phyloP scores from a whole-genome alignment of 257 asterid species.

The Henckelia pumila region DNA sequence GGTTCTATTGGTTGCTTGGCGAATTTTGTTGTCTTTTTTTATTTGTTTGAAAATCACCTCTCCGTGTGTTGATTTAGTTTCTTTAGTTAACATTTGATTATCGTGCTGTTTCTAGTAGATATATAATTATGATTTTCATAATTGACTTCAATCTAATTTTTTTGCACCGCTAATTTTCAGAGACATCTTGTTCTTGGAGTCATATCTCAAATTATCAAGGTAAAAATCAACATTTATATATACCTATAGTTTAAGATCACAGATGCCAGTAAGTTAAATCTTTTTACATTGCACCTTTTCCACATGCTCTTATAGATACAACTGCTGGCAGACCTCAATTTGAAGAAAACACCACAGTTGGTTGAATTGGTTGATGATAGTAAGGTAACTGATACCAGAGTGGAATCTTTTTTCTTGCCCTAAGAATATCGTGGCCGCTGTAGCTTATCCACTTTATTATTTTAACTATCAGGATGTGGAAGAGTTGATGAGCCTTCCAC shows the following conservation, averaged over 20 bases:
- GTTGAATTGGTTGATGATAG: slow-evolving; percentile 91
- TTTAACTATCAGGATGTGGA: slow-evolving; percentile 71
- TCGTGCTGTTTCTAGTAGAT: neutral
- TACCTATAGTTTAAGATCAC: slow-evolving; percentile 3
- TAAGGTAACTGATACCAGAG: slow-evolving; percentile 49
- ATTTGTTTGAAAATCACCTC: neutral
- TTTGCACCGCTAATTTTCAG: slow-evolving; percentile 45
- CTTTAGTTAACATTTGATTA: slow-evolving; percentile 14
- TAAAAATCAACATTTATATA: slow-evolving; percentile 29
- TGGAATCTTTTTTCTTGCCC: too few relatives aligned
- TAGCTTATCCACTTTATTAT: slow-evolving; percentile 13
- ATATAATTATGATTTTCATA: neutral
- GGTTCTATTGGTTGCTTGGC: slow-evolving; percentile 15
- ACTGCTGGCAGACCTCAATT: slow-evolving; percentile 91
- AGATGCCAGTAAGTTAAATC: neutral
- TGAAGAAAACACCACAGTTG: slow-evolving; percentile 88
- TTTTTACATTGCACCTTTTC: slow-evolving; percentile 17
- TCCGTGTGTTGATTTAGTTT: slow-evolving; percentile 2
- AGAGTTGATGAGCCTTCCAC: slow-evolving; percentile 94
- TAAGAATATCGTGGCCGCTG: slow-evolving; percentile 10
- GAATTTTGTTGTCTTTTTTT: neutral
- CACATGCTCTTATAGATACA: slow-evolving; percentile 61
- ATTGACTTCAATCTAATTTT: slow-evolving; percentile 18
- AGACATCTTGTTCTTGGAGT: slow-evolving; percentile 98
- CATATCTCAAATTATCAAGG: slow-evolving; percentile 98